A percentile compares a stretch with the other conserved stretches of the same genome.
These are phyloP conservation scores for Fusarium humuli DNA, from an alignment of 2,329 filamentous ascomycete species.

Conservation along the genomic window DNA sequence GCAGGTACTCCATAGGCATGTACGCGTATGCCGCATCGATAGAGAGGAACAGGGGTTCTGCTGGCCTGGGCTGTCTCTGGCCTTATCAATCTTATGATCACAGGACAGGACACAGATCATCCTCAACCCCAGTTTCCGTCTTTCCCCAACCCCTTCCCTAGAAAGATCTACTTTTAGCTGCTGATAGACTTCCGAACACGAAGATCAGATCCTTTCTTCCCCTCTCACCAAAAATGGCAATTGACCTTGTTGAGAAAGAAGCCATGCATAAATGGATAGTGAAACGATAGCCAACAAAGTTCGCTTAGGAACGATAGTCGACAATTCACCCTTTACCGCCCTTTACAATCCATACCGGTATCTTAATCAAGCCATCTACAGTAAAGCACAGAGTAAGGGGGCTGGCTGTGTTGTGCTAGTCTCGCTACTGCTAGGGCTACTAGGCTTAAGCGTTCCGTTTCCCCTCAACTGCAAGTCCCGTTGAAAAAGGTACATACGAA, in stretches of 20 bases:
- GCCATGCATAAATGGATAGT: slow-evolving; percentile 6
- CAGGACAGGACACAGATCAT: slow-evolving; percentile 40
- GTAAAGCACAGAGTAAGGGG: neutral
- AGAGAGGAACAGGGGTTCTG: slow-evolving; percentile 4
- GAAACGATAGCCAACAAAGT: neutral
- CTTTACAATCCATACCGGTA: neutral
- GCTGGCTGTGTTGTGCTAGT: neutral
- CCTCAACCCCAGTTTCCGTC: slow-evolving; percentile 25
- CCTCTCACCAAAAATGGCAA: neutral
- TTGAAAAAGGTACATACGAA: slow-evolving; percentile 1
- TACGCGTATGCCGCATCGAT: slow-evolving; percentile 33
- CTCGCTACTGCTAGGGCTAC: neutral
- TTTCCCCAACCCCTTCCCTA: slow-evolving; percentile 10
- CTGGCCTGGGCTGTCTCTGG: neutral
- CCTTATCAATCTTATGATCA: slow-evolving; percentile 47
- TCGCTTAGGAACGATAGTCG: slow-evolving; percentile 24
- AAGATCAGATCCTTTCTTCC: slow-evolving; percentile 6
- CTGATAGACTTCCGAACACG: slow-evolving; percentile 20
- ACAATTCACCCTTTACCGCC: slow-evolving; percentile 31
- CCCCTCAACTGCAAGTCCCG: slow-evolving; percentile 1
- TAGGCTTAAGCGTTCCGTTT: neutral
- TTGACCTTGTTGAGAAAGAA: slow-evolving; percentile 3
- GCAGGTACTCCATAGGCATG: neutral
- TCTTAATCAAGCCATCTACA: slow-evolving; percentile 16
- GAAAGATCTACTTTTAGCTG: slow-evolving; percentile 34